Percentiles rank a stretch among this genome's conserved stretches.
These are phyloP conservation scores for Fusarium nygamai DNA, from an alignment of 2,329 filamentous ascomycete species.

Conservation along the genomic window DNA sequence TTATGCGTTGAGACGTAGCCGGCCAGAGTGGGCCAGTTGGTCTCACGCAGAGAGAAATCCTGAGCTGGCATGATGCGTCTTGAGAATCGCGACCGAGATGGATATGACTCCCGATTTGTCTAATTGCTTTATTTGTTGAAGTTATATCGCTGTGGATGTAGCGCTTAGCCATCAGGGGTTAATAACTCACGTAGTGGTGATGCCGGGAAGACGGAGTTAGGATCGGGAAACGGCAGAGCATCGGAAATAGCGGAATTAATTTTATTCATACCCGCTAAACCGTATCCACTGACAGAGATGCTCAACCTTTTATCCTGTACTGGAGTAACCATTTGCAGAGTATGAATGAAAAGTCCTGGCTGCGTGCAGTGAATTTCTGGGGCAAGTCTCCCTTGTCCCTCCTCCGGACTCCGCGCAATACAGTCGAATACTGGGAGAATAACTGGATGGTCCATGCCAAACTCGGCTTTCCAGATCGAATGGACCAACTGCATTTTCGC, in stretches of 20 bases:
- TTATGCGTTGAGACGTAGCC: neutral
- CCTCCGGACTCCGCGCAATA: too few relatives aligned
- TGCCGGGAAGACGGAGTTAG: neutral
- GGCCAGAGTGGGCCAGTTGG: neutral
- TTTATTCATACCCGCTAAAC: neutral
- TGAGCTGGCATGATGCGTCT: neutral
- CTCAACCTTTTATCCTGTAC: too few relatives aligned
- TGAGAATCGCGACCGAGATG: accelerated
- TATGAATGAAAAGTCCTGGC: too few relatives aligned
- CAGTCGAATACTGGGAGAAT: too few relatives aligned
- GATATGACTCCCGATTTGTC: accelerated
- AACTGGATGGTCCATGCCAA: neutral
- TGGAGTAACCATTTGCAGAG: too few relatives aligned
- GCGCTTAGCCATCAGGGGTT: neutral
- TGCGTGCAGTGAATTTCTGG: too few relatives aligned
- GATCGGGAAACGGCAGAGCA: neutral
- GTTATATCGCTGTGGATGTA: accelerated
- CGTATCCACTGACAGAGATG: neutral
- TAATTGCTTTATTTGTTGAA: accelerated
- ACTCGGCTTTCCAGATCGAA: neutral
- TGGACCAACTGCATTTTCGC: neutral
- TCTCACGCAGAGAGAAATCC: neutral
- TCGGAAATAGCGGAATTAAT: neutral
- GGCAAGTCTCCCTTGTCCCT: too few relatives aligned
- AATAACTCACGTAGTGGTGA: neutral